Conservation (phyloP, 495 filamentous ascomycete species). For the Clavariopsis aquatica region DNA sequence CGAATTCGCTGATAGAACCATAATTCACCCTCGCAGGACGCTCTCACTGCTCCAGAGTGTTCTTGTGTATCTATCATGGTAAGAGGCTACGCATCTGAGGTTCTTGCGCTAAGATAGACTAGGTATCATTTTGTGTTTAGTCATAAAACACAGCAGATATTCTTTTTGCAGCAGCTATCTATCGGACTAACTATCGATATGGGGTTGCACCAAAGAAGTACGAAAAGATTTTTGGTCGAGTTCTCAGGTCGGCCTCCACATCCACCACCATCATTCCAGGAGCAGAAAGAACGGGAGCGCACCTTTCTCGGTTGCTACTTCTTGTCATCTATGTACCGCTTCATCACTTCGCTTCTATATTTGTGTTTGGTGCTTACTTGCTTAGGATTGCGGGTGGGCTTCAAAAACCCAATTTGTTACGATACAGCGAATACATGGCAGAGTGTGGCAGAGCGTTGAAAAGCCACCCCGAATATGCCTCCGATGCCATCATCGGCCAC, state of each 20-base stretch:
- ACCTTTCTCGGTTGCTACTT: conserved; percentile 42
- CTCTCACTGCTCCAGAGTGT: conserved; percentile 31
- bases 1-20: conserved; percentile 27
- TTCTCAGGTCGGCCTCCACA: conserved; percentile 10
- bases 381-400: conserved; percentile 18
- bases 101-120: too few relatives aligned
- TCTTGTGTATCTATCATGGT: conserved; percentile 31
- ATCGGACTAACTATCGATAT: conserved; percentile 28
- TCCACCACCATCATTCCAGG: not conserved
- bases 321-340: conserved; percentile 40
- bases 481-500: conserved; percentile 16
- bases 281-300: conserved; percentile 36
- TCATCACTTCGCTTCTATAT: not conserved
- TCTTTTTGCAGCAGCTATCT: conserved; percentile 21
- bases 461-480: conserved; percentile 19
- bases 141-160: conserved; percentile 30
- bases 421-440: conserved; percentile 29
- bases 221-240: not conserved
- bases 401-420: conserved; percentile 28
- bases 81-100: too few relatives aligned
- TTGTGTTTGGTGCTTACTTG: not conserved
- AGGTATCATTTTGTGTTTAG: conserved; percentile 35
- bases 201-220: conserved; percentile 21
- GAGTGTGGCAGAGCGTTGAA: conserved; percentile 3
- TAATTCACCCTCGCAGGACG: conserved; percentile 26